Evolutionary conservation across 192 early-diverging fungal genomes (phyloP).

Genomic region (Pecoramyces ruminantium): DNA sequence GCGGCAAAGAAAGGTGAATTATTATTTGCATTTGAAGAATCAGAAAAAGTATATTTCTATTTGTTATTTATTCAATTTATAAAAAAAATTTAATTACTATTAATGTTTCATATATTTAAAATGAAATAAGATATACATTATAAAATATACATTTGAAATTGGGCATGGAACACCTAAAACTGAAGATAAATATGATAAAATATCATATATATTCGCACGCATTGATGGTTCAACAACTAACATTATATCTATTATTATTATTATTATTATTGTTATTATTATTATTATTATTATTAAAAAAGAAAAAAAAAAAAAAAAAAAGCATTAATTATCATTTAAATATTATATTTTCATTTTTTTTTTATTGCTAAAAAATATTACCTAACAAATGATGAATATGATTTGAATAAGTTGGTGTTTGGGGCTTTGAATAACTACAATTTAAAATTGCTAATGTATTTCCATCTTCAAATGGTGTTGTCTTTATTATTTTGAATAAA

Average conservation of each 20-base stretch:
- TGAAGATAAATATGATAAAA: constrained; percentile 43
- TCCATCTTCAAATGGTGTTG: constrained; percentile 85
- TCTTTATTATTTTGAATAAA: constrained; percentile 10
- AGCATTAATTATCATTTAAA: too few relatives aligned
- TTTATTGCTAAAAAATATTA: too few relatives aligned
- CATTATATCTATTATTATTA: constrained; percentile 17
- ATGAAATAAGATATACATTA: too few relatives aligned
- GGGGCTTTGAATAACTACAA: constrained; percentile 63
- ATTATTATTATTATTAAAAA: neutral
- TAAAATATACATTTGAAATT: constrained; percentile 33
- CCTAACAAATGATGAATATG: constrained; percentile 31
- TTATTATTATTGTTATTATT: neutral
- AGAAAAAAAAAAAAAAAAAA: too few relatives aligned
- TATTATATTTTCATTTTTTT: too few relatives aligned
- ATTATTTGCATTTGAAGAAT: neutral
- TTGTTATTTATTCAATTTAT: neutral
- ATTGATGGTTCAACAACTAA: constrained; percentile 56
- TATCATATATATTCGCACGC: constrained; percentile 66
- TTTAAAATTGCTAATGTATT: constrained; percentile 79
- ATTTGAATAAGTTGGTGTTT: constrained; percentile 44
- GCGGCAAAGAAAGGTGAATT: constrained; percentile 4
- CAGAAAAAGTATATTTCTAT: neutral
- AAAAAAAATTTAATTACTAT: too few relatives aligned
- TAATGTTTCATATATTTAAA: too few relatives aligned
- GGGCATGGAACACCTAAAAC: constrained; percentile 43